phyloP scores from a whole-genome alignment of 495 filamentous ascomycete species.

The Penicillium atrosanguineum region DNA sequence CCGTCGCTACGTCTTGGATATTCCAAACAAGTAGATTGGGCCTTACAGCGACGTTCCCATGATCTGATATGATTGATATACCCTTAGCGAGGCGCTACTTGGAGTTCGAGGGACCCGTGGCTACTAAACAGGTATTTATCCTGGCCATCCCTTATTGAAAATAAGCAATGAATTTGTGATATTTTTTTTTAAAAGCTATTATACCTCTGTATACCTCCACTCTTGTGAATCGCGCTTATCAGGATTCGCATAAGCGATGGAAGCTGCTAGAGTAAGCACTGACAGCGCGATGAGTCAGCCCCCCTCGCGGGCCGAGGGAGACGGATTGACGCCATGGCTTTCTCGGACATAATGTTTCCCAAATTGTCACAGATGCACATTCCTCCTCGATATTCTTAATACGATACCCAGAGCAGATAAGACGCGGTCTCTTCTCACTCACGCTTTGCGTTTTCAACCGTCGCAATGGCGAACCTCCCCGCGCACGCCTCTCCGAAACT shows the following conservation, averaged over 20 bases:
- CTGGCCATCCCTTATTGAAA: background rate
- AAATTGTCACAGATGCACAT: constrained; percentile 3
- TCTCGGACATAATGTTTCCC: constrained; percentile 3
- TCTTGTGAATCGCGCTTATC: constrained; percentile 8
- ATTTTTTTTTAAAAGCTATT: background rate
- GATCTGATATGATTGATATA: constrained; percentile 30
- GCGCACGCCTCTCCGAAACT: constrained; percentile 53
- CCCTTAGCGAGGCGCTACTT: constrained; percentile 32
- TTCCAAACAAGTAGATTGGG: constrained; percentile 47
- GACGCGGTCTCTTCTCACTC: background rate
- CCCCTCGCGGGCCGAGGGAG: constrained; percentile 18
- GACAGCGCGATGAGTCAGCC: constrained; percentile 24
- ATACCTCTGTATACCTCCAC: background rate
- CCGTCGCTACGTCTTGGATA: constrained; percentile 75
- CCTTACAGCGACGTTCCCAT: constrained; percentile 6
- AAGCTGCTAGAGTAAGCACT: constrained; percentile 28
- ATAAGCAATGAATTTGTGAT: constrained; percentile 1
- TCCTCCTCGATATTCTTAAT: constrained; percentile 1
- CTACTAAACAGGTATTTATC: background rate
- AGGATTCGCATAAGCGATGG: constrained; percentile 14
- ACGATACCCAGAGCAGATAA: background rate
- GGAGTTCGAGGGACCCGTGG: constrained; percentile 16
- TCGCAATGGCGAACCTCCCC: constrained; percentile 49
- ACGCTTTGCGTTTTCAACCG: constrained; percentile 12
- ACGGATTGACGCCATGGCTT: constrained; percentile 18